Base-by-base conservation (phyloP, 2,329 filamentous ascomycete species). In the Sarocladium brachiariae region DNA sequence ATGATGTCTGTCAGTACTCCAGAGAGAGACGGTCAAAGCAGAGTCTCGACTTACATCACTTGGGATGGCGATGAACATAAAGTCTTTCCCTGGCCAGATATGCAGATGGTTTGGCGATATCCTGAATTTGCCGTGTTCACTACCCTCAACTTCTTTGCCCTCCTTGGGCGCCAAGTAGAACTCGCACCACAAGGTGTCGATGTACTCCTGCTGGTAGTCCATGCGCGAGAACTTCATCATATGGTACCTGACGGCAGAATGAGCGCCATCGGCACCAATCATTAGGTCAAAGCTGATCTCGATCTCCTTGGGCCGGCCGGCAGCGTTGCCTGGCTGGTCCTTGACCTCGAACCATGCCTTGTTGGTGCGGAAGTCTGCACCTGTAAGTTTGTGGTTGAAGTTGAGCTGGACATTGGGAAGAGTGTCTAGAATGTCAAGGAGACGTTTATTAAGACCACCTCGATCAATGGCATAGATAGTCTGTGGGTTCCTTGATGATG, bases 41-140 rank as follows among this genome's bases (percentile, higher is more conserved):
- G n/a, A n/a, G n/a, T n/a, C n/a, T n/a, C n/a, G n/a, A 59, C 75
- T 57, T 64, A 82, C 79, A 52, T 77, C 71, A 57, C 79, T 84
- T 0, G 93, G 92, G 38, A 99, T 91, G 16, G 93, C 95, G 62
- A 99, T 99, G 70, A 99, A 99, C 95, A 99, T 97, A 61, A 93
- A 92, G 37, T 91, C 83, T 59, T 84, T 84, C 27, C 88, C 90
- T 0, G 93, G 93, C 93, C 93, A 99, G 63, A 99, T 99, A 67
- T 99, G 93, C 1, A 99, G 76, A 64, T 97, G 91, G 60, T 96
- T 88, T 1, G 90, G 89, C 0, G 89, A 93, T 58, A 97, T 93
- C 45, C 77, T 76, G 63, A 95, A 97, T 57, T 66, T 73, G 24
- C 70, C 66, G 41, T 65, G 58, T 14, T 65, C 56, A 31, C 68